Percentiles rank a stretch among this genome's conserved stretches.
Evolutionary conservation across 2,329 filamentous ascomycete genomes (phyloP).

Genomic region (Cladosporium oxysporum): DNA sequence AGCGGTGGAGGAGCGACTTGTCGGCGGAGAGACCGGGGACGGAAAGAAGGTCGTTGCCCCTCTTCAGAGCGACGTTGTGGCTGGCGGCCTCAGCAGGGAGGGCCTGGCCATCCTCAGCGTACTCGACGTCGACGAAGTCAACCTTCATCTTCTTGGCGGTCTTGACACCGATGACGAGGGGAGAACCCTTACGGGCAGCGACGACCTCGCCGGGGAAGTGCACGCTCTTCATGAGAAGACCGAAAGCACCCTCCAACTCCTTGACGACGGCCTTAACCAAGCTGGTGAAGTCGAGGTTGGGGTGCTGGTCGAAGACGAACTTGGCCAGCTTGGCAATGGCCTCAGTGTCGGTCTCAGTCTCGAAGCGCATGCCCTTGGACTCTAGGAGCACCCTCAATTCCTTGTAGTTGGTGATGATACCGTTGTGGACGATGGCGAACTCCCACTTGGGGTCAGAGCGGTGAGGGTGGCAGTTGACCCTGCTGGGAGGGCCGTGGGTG

Average conservation of each 20-base stretch:
- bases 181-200: constrained; percentile 96
- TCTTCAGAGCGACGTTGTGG: constrained; percentile 96
- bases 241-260: constrained; percentile 97
- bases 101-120: constrained; percentile 78
- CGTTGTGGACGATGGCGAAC: constrained; percentile 97
- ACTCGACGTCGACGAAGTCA: constrained; percentile 99
- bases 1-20: constrained; percentile 97
- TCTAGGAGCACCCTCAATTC: constrained; percentile 91
- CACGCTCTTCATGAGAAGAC: constrained; percentile 95
- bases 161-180: constrained; percentile 93
- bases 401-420: constrained; percentile 99
- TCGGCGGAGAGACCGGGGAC: constrained; percentile 85
- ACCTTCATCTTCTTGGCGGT: constrained; percentile 99
- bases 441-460: constrained; percentile 95
- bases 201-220: constrained; percentile 98
- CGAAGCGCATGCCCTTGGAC: constrained; percentile 95
- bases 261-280: constrained; percentile 97
- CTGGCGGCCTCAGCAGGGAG: constrained; percentile 92
- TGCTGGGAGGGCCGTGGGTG: constrained; percentile 92
- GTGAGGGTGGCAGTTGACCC: constrained; percentile 97
- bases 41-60: constrained; percentile 60
- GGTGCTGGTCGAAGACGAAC: constrained; percentile 95
- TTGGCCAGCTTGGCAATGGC: constrained; percentile 99
- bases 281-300: constrained; percentile 91
- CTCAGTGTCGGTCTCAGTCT: constrained; percentile 99